Evolutionary conservation across 176 grass and related monocot genomes (phyloP), one percentile per base, ranked within the genome.

Genomic region (Thinopyrum elongatum): DNA sequence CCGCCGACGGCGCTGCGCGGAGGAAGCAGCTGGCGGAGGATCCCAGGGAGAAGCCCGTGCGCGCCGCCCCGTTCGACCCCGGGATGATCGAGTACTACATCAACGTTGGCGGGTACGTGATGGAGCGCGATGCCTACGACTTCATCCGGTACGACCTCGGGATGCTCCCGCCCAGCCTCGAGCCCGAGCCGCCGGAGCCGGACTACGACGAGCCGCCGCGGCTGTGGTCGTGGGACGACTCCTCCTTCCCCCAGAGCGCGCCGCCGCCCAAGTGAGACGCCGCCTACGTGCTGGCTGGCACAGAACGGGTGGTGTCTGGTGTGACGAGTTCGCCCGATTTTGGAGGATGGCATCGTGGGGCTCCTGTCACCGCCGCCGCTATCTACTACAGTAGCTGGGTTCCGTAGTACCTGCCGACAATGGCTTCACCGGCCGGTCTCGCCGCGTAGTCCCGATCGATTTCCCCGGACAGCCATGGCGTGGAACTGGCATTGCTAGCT

Each of bases 121-220:
- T 87, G 64, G 89, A 87, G 89, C 74, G 2, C 33, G 84, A 83
- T 44, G 53, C 74, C 26, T 79, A 83, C 75, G 76, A 84, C 38
- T 84, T 49, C 60, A 80, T 87, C 74, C 66, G 16, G 22, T 51
- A 46, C 76, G 89, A 91, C 49, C 46, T 74, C 68, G 81, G 59
- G 59, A 84, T 80, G 34, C 76, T 38, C 15, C 80, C 42, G 33
- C 74, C 74, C 23, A 15, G 22, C 89, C 36, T 79, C 42, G 57
- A 30, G 17, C 33, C 65, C 44, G 27, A 65, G 23, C 16, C 25
- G 44, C 73, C 28, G 55, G 55, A 58, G 55, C 55, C 55, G 6
- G 57, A 41, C 33, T 55, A 49, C 69, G 80, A 11, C 80, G 65
- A 82, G 53, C 73, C 49, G 17, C 39, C 57, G 65, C 67, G 70